Base-by-base conservation (phyloP, 331 rosid species). In the Pyrus hybrid region DNA sequence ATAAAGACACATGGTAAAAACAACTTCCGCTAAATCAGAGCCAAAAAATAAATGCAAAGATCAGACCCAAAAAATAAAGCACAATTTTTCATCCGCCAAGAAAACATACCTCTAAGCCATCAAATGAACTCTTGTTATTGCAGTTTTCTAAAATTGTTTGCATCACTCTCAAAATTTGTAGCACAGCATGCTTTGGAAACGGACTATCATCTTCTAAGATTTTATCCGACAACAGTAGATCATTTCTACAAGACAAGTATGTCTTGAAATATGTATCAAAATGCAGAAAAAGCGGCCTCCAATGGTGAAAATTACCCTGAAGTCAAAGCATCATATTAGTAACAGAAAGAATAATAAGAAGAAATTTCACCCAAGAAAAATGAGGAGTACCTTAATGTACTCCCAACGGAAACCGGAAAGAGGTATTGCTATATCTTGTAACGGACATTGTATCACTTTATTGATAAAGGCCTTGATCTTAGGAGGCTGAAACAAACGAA, bases 401-500 rank as follows among this genome's bases (percentile, higher is more conserved):
- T 95, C 98, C 99, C 99, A 95, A 77, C 85, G 85, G 81, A 95
- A 95, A 79, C 97, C 98, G 70, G 97, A 95, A 69, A 95, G 99
- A 21, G 98, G 97, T 74, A 91, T 86, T 33, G 95, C 93, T 83
- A 95, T 95, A 86, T 95, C 99, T 74, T 91, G 96, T 80, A 91
- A 85, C n/a, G 99, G 98, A 79, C 99, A 92, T 49, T 88, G 96
- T 61, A 91, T 92, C 88, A 95, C 98, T 83, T 91, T 89, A 71
- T 95, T 97, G 73, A 91, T 88, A 84, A 95, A 92, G 73, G 88
- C 88, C 86, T 95, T 92, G 85, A 92, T 88, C 79, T 91, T 92
- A 41, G 96, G 93, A 76, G 98, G 97, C 99, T 95, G 97, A 84
- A 91, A 79, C 47, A 78, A 79, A 81, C 32, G 22, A 75, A 60